Evolutionary conservation across 306 rosid genomes (phyloP).

Genomic region (Delonix regia): DNA sequence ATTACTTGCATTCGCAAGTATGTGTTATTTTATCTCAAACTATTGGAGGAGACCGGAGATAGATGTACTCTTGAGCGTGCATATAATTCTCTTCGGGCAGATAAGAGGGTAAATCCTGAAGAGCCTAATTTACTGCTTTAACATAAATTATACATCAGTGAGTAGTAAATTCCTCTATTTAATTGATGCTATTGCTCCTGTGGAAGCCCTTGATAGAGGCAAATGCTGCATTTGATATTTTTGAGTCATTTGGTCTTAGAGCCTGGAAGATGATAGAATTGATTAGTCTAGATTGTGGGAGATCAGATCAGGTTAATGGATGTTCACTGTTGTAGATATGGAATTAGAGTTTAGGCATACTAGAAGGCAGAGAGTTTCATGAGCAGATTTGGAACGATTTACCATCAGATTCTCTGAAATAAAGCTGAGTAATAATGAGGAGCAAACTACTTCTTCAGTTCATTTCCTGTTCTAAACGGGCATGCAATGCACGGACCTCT

Average conservation of each 20-base stretch:
- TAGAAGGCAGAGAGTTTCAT: conserved; percentile 20
- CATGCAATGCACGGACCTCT: not conserved
- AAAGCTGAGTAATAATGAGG: not conserved
- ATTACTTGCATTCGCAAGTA: conserved; percentile 96
- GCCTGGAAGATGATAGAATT: conserved; percentile 12
- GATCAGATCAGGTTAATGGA: not conserved
- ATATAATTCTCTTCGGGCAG: conserved; percentile 83
- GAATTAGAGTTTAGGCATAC: conserved; percentile 20
- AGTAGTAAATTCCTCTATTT: conserved; percentile 1
- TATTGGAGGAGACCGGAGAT: conserved; percentile 94
- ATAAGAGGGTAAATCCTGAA: conserved; percentile 77
- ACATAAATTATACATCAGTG: conserved; percentile 1
- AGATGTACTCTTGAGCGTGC: conserved; percentile 93
- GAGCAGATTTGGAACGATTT: conserved; percentile 27
- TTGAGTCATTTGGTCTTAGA: conserved; percentile 26
- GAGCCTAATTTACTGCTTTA: conserved; percentile 34
- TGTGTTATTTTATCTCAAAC: conserved; percentile 82
- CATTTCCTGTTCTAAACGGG: not conserved
- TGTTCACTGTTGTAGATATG: conserved; percentile 8
- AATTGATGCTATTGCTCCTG: conserved; percentile 31
- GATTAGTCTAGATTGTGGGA: conserved; percentile 7
- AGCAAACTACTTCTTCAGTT: not conserved
- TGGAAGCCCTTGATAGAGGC: not conserved
- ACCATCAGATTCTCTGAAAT: conserved; percentile 9
- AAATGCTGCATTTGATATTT: conserved; percentile 22